phyloP scores from a whole-genome alignment of 768 basidiomycete species.

The Tremella mesenterica region DNA sequence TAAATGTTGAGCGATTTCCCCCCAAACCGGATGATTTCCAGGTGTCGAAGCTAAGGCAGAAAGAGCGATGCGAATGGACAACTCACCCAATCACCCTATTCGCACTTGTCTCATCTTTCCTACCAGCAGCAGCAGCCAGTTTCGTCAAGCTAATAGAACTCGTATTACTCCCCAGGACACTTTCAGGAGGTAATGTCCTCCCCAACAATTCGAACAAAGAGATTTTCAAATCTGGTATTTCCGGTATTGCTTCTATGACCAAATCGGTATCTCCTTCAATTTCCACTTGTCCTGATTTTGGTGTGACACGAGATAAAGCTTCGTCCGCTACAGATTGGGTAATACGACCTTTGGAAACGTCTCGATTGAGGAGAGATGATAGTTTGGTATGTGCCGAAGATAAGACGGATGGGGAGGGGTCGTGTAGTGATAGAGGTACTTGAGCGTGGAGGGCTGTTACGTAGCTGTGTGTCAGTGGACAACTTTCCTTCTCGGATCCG shows the following conservation, averaged over 20 bases:
- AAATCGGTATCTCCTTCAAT: conserved; percentile 71
- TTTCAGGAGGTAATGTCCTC: conserved; percentile 57
- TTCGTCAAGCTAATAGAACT: conserved; percentile 92
- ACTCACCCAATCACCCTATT: conserved; percentile 61
- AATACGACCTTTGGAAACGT: conserved; percentile 73
- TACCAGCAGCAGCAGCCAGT: conserved; percentile 71
- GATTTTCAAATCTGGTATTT: conserved; percentile 68
- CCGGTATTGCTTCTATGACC: conserved; percentile 88
- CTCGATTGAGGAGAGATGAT: conserved; percentile 78
- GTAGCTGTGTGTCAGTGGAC: too few species aligned
- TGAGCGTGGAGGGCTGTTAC: conserved; percentile 66
- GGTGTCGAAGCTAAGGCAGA: too few species aligned
- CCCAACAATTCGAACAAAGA: conserved; percentile 65
- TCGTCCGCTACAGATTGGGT: conserved; percentile 62
- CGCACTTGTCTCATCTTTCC: conserved; percentile 52
- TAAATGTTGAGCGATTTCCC: too few species aligned
- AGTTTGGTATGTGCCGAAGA: conserved; percentile 62
- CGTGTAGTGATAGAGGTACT: conserved; percentile 76
- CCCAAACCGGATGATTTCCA: too few species aligned
- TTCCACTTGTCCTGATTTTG: conserved; percentile 43
- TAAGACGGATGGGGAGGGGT: conserved; percentile 66
- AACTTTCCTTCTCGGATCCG: too few species aligned
- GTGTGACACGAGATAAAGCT: conserved; percentile 55
- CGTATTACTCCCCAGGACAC: conserved; percentile 85
- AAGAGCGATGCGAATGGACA: too few species aligned